A percentile compares a stretch with the other conserved stretches of the same genome.
Conservation (phyloP, 2,329 filamentous ascomycete species). For the Botrytis paeoniae region DNA sequence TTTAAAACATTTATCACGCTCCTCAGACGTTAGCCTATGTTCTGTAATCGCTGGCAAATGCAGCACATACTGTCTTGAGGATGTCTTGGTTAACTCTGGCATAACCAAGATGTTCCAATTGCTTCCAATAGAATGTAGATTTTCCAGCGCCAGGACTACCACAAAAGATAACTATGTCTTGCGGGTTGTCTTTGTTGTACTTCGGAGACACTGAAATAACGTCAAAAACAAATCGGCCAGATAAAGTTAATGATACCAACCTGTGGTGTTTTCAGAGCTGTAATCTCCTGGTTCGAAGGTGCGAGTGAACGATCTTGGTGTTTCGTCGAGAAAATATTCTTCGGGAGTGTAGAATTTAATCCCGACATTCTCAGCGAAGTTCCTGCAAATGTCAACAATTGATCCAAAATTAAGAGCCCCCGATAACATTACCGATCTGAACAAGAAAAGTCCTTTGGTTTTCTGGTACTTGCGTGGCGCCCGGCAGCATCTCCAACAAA, state of each 20-base stretch:
- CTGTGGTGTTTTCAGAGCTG: slow-evolving; percentile 38
- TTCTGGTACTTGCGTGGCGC: slow-evolving; percentile 46
- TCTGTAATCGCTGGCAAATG: slow-evolving; percentile 8
- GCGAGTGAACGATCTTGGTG: slow-evolving; percentile 62
- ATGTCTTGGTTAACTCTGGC: slow-evolving; percentile 86
- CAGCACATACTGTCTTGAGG: slow-evolving; percentile 62
- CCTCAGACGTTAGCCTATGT: slow-evolving; percentile 27
- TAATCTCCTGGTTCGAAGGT: slow-evolving; percentile 68
- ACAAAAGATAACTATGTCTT: slow-evolving; percentile 81
- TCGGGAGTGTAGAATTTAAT: slow-evolving; percentile 83
- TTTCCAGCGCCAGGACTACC: slow-evolving; percentile 90
- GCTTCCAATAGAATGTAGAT: slow-evolving; percentile 81
- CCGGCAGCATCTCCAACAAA: slow-evolving; percentile 88
- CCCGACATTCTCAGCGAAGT: slow-evolving; percentile 82
- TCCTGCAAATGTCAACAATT: slow-evolving; percentile 45
- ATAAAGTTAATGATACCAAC: slow-evolving; percentile 27
- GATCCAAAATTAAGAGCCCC: neutral
- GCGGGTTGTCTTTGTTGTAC: slow-evolving; percentile 55
- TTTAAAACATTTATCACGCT: slow-evolving; percentile 66
- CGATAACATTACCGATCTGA: slow-evolving; percentile 48
- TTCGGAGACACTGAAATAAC: slow-evolving; percentile 27
- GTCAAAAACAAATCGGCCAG: slow-evolving; percentile 12
- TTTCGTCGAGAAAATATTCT: slow-evolving; percentile 77
- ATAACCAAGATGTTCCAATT: slow-evolving; percentile 76
- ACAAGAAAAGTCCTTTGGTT: slow-evolving; percentile 61